Conservation (phyloP, 345 rosid genomes). For the Moricandia moricandioides region DNA sequence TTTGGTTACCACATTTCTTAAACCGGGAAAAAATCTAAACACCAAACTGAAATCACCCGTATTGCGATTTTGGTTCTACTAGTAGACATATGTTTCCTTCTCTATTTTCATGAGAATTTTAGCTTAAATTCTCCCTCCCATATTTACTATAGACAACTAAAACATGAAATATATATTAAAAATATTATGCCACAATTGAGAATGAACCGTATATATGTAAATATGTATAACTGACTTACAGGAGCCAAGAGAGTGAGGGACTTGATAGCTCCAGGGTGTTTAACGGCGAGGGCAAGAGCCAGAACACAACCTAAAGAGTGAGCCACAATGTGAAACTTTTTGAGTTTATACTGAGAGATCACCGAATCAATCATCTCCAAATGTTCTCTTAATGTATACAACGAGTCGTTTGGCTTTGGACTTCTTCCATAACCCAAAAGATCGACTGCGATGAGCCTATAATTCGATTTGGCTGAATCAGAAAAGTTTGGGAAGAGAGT, state of each 20-base stretch:
- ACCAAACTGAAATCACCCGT: not conserved
- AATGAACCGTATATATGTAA: not conserved
- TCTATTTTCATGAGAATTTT: not conserved
- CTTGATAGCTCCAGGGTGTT: constrained; percentile 68
- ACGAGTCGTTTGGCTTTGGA: constrained; percentile 89
- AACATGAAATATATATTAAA: not conserved
- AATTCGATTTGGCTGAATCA: constrained; percentile 51
- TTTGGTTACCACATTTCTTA: not conserved
- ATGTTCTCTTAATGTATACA: constrained; percentile 88
- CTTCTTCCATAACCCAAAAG: constrained; percentile 89
- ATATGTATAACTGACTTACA: constrained; percentile 42
- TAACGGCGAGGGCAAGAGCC: constrained; percentile 87
- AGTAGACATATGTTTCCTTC: not conserved
- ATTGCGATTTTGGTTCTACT: not conserved
- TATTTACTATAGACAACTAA: not conserved
- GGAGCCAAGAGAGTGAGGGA: constrained; percentile 90
- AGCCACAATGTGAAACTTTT: constrained; percentile 89
- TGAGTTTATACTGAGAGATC: constrained; percentile 54
- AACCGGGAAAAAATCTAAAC: not conserved
- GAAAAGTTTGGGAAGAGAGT: constrained; percentile 91
- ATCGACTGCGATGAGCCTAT: constrained; percentile 77
- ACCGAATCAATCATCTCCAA: constrained; percentile 89
- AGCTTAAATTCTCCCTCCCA: not conserved
- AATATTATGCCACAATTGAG: not conserved
- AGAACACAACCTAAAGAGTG: constrained; percentile 96